phyloP scores from a whole-genome alignment of 805 yeast genomes.

The Wickerhamiella siamensis region DNA sequence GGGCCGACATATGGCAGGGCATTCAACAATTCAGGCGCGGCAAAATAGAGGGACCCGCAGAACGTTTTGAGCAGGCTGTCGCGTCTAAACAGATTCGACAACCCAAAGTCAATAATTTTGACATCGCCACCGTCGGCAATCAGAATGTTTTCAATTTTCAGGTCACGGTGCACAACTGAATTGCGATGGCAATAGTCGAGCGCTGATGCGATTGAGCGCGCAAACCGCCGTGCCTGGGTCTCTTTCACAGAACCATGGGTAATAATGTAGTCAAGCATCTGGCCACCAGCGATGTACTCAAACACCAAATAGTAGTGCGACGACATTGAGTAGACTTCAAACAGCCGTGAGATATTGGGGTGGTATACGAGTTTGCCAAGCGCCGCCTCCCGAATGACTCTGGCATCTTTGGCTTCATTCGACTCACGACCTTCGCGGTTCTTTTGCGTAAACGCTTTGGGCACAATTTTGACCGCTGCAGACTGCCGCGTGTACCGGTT shows the following conservation, averaged over 20 bases:
- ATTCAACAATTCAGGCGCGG: constrained; percentile 90
- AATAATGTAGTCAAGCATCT: constrained; percentile 90
- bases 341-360: constrained; percentile 79
- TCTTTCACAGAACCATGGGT: constrained; percentile 92
- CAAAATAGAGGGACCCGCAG: constrained; percentile 95
- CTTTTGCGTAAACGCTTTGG: constrained; percentile 62
- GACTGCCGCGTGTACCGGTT: constrained; percentile 62
- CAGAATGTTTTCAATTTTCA: constrained; percentile 92
- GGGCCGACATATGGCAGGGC: constrained; percentile 93
- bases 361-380: constrained; percentile 80
- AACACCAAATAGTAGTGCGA: constrained; percentile 93
- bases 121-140: constrained; percentile 87
- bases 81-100: constrained; percentile 71
- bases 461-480: constrained; percentile 82
- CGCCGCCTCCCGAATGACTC: constrained; percentile 93
- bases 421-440: constrained; percentile 32
- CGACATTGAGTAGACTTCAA: constrained; percentile 92
- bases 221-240: constrained; percentile 84
- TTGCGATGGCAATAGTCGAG: constrained; percentile 86
- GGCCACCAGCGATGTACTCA: constrained; percentile 95
- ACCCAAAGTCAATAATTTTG: constrained; percentile 91
- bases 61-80: constrained; percentile 69
- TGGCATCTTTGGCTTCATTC: constrained; percentile 76
- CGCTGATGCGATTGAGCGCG: constrained; percentile 88
- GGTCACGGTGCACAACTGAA: constrained; percentile 91